These are phyloP conservation scores for Diplodia mutila DNA, from an alignment of 2,329 filamentous ascomycete species.

Conservation along the genomic window DNA sequence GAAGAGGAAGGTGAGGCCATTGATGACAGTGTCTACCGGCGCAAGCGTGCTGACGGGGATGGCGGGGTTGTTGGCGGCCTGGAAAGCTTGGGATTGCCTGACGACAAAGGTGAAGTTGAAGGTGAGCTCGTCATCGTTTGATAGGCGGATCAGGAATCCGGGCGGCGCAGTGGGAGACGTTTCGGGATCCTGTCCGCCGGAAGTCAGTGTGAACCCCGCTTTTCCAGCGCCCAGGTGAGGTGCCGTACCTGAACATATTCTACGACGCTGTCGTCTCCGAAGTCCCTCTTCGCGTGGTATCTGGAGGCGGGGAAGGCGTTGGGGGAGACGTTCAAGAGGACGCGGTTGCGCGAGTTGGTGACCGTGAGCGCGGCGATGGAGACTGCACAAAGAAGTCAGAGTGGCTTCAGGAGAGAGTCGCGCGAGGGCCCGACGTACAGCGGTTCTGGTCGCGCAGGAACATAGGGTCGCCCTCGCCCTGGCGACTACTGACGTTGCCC, in stretches of 20 bases:
- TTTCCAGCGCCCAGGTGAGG: conserved; percentile 24
- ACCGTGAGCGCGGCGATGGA: conserved; percentile 82
- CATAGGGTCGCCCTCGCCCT: conserved; percentile 74
- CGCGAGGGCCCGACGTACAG: conserved; percentile 61
- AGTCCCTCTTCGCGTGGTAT: conserved; percentile 71
- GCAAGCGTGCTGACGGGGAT: conserved; percentile 20
- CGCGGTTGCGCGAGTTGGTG: conserved; percentile 77
- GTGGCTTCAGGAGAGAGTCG: conserved; percentile 8
- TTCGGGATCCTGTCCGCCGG: conserved; percentile 73
- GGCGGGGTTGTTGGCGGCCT: conserved; percentile 49
- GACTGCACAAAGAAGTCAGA: conserved; percentile 59
- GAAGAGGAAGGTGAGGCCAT: conserved; percentile 89
- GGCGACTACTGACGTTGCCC: conserved; percentile 89
- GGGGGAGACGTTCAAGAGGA: conserved; percentile 75
- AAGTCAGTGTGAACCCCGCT: conserved; percentile 23
- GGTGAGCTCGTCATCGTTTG: conserved; percentile 87
- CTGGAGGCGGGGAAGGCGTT: conserved; percentile 86
- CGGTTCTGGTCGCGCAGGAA: conserved; percentile 90
- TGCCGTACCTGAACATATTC: conserved; percentile 86
- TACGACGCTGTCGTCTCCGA: conserved; percentile 73
- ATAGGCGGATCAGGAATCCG: conserved; percentile 81
- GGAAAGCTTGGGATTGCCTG: conserved; percentile 54
- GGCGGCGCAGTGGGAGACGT: conserved; percentile 53
- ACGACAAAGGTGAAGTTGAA: conserved; percentile 93
- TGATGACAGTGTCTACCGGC: conserved; percentile 73